phyloP scores from a whole-genome alignment of 495 filamentous ascomycete species.

The Haplographium delicatum region DNA sequence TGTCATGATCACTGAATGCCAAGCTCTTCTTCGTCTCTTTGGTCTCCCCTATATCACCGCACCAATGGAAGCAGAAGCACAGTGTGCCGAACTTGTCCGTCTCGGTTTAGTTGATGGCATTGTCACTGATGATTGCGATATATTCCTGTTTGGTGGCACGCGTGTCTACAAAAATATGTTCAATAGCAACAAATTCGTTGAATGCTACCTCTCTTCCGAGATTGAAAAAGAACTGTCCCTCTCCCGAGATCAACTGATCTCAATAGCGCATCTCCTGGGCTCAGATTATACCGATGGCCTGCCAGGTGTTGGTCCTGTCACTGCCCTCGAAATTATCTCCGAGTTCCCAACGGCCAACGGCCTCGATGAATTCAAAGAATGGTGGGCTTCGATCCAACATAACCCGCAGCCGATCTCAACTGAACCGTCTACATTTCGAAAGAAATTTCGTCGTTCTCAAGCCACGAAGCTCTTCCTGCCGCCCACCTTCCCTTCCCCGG shows the following conservation, averaged over 20 bases:
- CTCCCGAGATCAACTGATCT: conserved; percentile 74
- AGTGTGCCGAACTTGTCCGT: conserved; percentile 85
- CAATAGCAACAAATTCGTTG: conserved; percentile 93
- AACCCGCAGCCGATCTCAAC: conserved; percentile 41
- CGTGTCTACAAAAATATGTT: conserved; percentile 99
- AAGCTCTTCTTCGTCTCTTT: conserved; percentile 83
- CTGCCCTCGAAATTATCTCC: conserved; percentile 85
- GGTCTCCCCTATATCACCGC: conserved; percentile 95
- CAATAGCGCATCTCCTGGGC: conserved; percentile 82
- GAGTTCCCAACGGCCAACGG: conserved; percentile 59
- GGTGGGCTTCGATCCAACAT: conserved; percentile 78
- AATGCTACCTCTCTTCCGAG: conserved; percentile 87
- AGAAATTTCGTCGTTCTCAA: conserved; percentile 72
- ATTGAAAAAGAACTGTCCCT: conserved; percentile 87
- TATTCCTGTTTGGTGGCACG: conserved; percentile 95
- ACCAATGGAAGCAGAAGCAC: conserved; percentile 98
- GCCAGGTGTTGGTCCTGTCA: conserved; percentile 85
- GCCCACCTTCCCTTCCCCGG: conserved; percentile 64
- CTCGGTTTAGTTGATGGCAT: conserved; percentile 92
- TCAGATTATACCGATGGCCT: conserved; percentile 94
- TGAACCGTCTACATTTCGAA: conserved; percentile 60
- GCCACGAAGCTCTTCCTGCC: conserved; percentile 82
- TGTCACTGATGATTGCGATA: conserved; percentile 96
- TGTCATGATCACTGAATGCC: conserved; percentile 91
- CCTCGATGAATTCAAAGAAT: conserved; percentile 69